Evolutionary conservation across 164 flowering plant species (phyloP).

Genomic region (Echeveria elegans): DNA sequence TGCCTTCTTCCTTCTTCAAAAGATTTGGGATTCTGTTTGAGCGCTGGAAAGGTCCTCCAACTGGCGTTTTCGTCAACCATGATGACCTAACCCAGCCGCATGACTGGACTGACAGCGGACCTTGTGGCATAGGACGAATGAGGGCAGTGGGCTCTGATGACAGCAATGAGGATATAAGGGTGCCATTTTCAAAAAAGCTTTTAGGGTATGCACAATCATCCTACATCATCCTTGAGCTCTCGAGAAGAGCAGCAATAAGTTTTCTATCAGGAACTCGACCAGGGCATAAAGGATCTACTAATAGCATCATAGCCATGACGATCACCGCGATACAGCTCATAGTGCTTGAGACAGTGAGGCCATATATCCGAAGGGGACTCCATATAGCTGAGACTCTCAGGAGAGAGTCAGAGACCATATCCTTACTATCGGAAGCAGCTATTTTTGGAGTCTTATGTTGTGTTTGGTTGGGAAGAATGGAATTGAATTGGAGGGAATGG

Average conservation of each 20-base stretch:
- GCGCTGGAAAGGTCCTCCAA: slow-evolving; percentile 40
- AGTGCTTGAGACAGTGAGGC: slow-evolving; percentile 31
- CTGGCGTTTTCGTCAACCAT: slow-evolving; percentile 21
- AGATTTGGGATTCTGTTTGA: slow-evolving; percentile 48
- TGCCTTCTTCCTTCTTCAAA: slow-evolving; percentile 33
- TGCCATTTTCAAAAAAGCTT: slow-evolving; percentile 18
- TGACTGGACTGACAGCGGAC: too few relatives aligned
- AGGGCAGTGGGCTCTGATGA: slow-evolving; percentile 29
- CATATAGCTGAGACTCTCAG: slow-evolving; percentile 47
- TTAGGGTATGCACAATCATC: slow-evolving; percentile 41
- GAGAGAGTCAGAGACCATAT: slow-evolving; percentile 21
- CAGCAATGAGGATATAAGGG: slow-evolving; percentile 25
- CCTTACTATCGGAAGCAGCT: slow-evolving; percentile 44
- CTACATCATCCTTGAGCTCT: slow-evolving; percentile 42
- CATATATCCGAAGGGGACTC: slow-evolving; percentile 40
- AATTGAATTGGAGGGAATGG: too few relatives aligned
- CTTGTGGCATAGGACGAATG: too few relatives aligned
- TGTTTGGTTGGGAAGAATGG: too few relatives aligned
- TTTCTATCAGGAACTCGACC: slow-evolving; percentile 27
- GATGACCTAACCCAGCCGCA: slow-evolving; percentile 24
- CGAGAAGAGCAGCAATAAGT: slow-evolving; percentile 36
- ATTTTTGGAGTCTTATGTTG: slow-evolving; percentile 34
- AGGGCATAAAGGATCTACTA: slow-evolving; percentile 11
- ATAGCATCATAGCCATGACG: slow-evolving; percentile 25
- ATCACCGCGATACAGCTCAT: slow-evolving; percentile 39